Conservation (phyloP, 1,139 yeast species). For the Trichomonascaceae sp. region DNA sequence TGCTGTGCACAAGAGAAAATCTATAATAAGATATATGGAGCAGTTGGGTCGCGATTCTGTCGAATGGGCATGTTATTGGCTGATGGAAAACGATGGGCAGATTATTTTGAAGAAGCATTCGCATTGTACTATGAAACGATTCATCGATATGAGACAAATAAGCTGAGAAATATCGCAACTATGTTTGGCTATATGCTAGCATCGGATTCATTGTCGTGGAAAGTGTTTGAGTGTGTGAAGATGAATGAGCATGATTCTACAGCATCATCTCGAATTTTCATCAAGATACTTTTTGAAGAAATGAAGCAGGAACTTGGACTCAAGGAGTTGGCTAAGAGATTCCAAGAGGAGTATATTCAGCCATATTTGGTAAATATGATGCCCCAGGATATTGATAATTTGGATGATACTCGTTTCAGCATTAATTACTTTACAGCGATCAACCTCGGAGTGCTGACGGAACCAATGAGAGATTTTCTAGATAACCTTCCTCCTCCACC, state of each 20-base stretch:
- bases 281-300: constrained; percentile 77
- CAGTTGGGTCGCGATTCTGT: constrained; percentile 65
- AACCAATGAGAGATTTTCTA: constrained; percentile 63
- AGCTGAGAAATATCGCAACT: constrained; percentile 73
- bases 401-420: constrained; percentile 65
- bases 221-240: constrained; percentile 43
- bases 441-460: constrained; percentile 79
- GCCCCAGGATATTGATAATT: constrained; percentile 37
- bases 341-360: constrained; percentile 43
- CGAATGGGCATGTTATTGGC: constrained; percentile 31
- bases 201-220: constrained; percentile 64
- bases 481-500: constrained; percentile 32
- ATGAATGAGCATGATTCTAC: constrained; percentile 70
- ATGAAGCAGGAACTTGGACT: constrained; percentile 74
- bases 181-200: constrained; percentile 85
- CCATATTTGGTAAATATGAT: constrained; percentile 32
- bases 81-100: constrained; percentile 44
- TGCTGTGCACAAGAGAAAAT: constrained; percentile 86
- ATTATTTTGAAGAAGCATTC: constrained; percentile 49
- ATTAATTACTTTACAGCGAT: constrained; percentile 92
- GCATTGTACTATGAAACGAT: constrained; percentile 49
- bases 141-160: constrained; percentile 65
- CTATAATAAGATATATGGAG: constrained; percentile 80
- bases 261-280: constrained; percentile 73
- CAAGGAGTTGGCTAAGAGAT: constrained; percentile 43